Evolutionary conservation across 164 flowering plant genomes (phyloP).

Genomic region (Vitis cinerea): DNA sequence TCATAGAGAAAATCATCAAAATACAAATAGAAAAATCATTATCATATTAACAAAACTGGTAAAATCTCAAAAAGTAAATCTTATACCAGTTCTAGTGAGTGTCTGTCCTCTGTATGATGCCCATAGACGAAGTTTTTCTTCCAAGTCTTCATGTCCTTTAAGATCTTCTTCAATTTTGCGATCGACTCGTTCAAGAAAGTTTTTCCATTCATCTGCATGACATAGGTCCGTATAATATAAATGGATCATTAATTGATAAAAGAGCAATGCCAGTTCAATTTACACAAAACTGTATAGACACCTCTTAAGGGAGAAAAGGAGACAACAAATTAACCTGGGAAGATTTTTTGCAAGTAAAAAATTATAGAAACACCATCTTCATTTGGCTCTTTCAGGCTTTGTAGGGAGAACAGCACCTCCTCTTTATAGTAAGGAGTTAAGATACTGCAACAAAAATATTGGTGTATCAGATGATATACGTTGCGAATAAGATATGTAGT

Average conservation of each 20-base stretch:
- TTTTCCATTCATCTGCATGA: conserved; percentile 42
- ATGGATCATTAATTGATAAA: neutral
- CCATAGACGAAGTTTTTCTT: conserved; percentile 46
- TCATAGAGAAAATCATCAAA: neutral
- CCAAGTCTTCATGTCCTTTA: conserved; percentile 15
- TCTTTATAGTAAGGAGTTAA: conserved; percentile 49
- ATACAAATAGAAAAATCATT: neutral
- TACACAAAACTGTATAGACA: neutral
- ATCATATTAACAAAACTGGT: neutral
- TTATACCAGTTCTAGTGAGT: conserved; percentile 37
- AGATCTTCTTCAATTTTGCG: conserved; percentile 27
- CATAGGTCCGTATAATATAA: neutral
- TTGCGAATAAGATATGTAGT: neutral
- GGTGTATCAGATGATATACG: neutral
- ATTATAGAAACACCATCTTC: conserved; percentile 54
- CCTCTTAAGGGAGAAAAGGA: neutral
- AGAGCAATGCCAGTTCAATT: neutral
- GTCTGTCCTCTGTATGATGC: conserved; percentile 55
- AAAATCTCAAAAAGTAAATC: neutral
- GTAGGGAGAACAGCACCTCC: conserved; percentile 36
- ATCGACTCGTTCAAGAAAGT: conserved; percentile 37
- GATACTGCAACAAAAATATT: conserved; percentile 24
- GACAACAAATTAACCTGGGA: conserved; percentile 24
- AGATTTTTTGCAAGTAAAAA: conserved; percentile 49
- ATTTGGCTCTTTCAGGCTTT: conserved; percentile 33